Evolutionary conservation across 768 basidiomycete genomes (phyloP), one percentile per base, ranked within the genome.

Genomic region (Russula earlei): DNA sequence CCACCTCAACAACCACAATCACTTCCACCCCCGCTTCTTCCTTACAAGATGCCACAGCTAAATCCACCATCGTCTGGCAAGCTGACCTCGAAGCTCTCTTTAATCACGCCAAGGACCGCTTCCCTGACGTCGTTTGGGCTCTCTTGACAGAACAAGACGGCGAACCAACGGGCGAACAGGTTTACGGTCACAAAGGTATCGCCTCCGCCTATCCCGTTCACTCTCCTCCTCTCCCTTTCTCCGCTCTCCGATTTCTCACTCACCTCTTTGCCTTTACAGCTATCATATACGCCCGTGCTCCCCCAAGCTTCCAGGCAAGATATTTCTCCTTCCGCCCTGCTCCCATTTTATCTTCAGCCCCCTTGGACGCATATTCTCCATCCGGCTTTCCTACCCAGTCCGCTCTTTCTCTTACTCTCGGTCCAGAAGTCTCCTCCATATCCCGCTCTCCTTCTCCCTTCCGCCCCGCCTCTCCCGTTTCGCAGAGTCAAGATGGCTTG

Each of bases 71-170:
- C 5, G 70, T 74, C 17, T 97, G 94, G 94, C 85, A 90, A 64
- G 67, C 69, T n/a, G 85, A 97, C 72, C 78, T 97, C 4, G 77
- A 82, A 55, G 65, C 75, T 6, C 78, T 97, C 38, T 94, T 91
- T 69, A 77, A 78, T 61, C 76, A 83, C 51, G 86, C 92, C n/a
- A 87, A 87, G 69, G 89, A 94, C 59, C 78, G 91, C 54, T 98
- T 93, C 66, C 87, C 89, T n/a, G 95, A 98, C 72, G 92, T 98
- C 49, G 83, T 91, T n/a, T 98, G 95, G 94, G 82, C 84, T 67
- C 75, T 85, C 19, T 67, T 67, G 0, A 72, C 64, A 37, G 81
- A 80, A 31, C 77, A 78, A 49, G 73, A 70, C 52, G 65, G 70
- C 48, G 77, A 77, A 54, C 44, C 55, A 5, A 64, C 60, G 3